Percentiles rank a stretch among this genome's conserved stretches.
phyloP scores from a whole-genome alignment of 352 stramenopile genomes.

The Pseudoperonospora humuli region DNA sequence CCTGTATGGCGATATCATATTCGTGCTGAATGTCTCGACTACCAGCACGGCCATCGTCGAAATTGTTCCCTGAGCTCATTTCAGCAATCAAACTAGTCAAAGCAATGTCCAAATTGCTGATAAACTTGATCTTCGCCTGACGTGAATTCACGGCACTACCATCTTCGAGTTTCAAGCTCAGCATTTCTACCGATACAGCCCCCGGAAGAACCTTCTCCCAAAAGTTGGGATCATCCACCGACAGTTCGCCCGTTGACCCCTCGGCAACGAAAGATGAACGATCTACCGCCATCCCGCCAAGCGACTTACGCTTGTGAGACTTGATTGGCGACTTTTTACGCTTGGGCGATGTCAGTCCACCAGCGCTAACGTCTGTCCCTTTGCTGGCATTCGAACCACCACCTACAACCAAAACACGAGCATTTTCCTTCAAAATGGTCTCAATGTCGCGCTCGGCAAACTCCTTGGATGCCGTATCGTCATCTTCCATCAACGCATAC shows the following conservation, averaged over 20 bases:
- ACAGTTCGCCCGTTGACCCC: conserved; percentile 85
- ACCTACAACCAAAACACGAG: conserved; percentile 60
- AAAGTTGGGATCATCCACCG: conserved; percentile 95
- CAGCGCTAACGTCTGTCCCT: conserved; percentile 14
- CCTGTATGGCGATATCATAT: conserved; percentile 82
- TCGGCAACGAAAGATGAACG: conserved; percentile 89
- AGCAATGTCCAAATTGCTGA: conserved; percentile 80
- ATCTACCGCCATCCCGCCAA: conserved; percentile 74
- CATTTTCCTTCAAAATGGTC: conserved; percentile 87
- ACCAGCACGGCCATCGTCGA: conserved; percentile 34
- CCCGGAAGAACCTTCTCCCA: conserved; percentile 91
- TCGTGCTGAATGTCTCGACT: conserved; percentile 68
- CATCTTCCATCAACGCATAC: conserved; percentile 97
- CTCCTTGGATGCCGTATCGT: conserved; percentile 90
- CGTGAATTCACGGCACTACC: conserved; percentile 69
- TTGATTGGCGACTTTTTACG: conserved; percentile 40
- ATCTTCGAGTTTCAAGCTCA: conserved; percentile 83
- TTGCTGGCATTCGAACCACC: conserved; percentile 30
- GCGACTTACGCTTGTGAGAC: conserved; percentile 56
- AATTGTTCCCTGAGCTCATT: conserved; percentile 39
- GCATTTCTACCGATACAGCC: conserved; percentile 80
- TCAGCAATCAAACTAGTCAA: conserved; percentile 60
- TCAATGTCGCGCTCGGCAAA: conserved; percentile 97
- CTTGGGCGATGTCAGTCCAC: conserved; percentile 17
- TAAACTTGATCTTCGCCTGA: conserved; percentile 85